Percentiles rank a stretch among this genome's conserved stretches.
phyloP scores from a whole-genome alignment of 306 rosid genomes.

The Oxytropis ochrocephala region DNA sequence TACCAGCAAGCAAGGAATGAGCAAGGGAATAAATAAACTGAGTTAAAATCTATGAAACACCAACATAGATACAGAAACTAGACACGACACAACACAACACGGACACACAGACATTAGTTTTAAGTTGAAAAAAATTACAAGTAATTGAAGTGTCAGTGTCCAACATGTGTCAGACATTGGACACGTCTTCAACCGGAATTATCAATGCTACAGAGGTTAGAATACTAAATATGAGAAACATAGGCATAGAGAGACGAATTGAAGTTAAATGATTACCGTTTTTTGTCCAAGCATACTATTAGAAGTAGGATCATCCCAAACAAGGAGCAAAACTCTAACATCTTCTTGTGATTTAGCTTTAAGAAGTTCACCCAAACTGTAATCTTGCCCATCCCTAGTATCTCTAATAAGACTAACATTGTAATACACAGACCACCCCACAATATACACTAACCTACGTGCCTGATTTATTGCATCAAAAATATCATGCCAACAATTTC shows the following conservation, averaged over 20 bases:
- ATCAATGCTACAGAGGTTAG: neutral
- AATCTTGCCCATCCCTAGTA: slow-evolving; percentile 15
- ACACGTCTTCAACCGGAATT: too few species aligned
- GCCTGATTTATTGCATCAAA: slow-evolving; percentile 68
- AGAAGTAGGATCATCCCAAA: slow-evolving; percentile 96
- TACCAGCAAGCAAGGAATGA: neutral
- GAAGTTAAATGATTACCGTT: slow-evolving; percentile 39
- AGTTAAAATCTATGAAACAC: too few species aligned
- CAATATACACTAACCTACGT: slow-evolving; percentile 60
- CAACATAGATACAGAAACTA: too few species aligned
- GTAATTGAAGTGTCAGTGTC: too few species aligned
- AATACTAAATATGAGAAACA: neutral
- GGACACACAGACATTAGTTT: too few species aligned
- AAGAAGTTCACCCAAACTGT: slow-evolving; percentile 67
- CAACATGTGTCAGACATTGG: too few species aligned
- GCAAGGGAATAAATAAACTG: neutral
- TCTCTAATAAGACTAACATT: slow-evolving; percentile 61
- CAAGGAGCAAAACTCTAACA: slow-evolving; percentile 78
- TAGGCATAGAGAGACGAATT: neutral
- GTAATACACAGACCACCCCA: slow-evolving; percentile 88
- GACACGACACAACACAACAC: too few species aligned
- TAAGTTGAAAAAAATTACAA: too few species aligned
- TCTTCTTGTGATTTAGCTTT: slow-evolving; percentile 83
- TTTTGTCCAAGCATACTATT: slow-evolving; percentile 53
- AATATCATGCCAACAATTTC: slow-evolving; percentile 69